Evolutionary conservation across 768 basidiomycete species (phyloP), one percentile per base, ranked within the genome.

Genomic region (Postia placenta): DNA sequence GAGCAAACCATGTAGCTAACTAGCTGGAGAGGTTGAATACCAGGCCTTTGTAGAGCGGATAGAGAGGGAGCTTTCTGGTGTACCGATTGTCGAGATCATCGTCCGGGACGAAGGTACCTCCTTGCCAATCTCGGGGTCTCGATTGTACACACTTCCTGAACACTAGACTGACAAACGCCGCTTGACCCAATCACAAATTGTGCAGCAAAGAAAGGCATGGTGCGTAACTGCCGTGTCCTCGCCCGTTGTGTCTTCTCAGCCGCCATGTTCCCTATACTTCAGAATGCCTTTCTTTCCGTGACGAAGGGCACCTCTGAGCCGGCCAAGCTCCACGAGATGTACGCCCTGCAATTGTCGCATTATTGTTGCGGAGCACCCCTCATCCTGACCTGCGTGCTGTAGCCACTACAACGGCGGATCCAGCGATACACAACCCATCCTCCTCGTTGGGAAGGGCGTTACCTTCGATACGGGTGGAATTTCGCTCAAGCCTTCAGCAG

Each of bases 391-490:
- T 14, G 46, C 15, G 9, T 33, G 7, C 9, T 30, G 4, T 49
- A 91, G 87, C 48, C 84, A 86, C 66, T 94, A 94, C 75, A 83
- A 83, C 26, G 89, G 89, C n/a, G 83, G 79, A 1, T 61, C 75
- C 2, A 69, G 74, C 53, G 67, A 74, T 43, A 80, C 70, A 0
- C 72, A 72, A 45, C 89, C 88, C n/a, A n/a, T n/a, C n/a, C n/a
- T n/a, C n/a, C 74, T 90, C 51, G 87, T 93, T 27, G 91, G 91
- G 27, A 92, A 93, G 63, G 91, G 91, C 52, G 83, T 93, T 61
- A 92, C 90, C 14, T 94, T 93, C 55, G 90, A 94, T 64, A 81
- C 82, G 2, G 90, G 90, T 73, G 89, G 89, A 56, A 92, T 92
- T 65, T 86, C 84, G 51, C 68, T 94, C 65, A 93, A 94, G 67